These are phyloP conservation scores for Tylopilus sp. DNA, from an alignment of 1,284 basidiomycete species.

Conservation along the genomic window DNA sequence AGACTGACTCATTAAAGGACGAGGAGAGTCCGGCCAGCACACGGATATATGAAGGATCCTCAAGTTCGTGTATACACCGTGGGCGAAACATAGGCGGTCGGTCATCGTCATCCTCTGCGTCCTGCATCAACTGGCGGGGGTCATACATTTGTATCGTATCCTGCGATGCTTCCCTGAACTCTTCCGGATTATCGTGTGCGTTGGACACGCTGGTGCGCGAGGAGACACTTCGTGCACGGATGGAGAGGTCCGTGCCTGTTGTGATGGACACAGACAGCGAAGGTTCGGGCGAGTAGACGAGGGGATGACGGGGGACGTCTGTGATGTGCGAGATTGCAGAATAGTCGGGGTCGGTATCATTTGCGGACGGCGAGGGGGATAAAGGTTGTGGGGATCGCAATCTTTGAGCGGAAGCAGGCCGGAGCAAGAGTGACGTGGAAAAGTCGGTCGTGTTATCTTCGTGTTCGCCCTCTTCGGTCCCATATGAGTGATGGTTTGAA, in stretches of 20 bases:
- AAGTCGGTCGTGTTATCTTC: conserved; percentile 19
- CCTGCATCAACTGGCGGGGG: conserved; percentile 15
- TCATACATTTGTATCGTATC: conserved; percentile 21
- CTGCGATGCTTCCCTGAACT: conserved; percentile 15
- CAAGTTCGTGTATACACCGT: conserved; percentile 51
- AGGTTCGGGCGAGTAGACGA: conserved; percentile 33
- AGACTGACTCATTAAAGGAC: conserved; percentile 7
- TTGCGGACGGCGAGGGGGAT: neutral
- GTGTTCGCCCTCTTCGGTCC: conserved; percentile 11
- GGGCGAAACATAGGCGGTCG: conserved; percentile 23
- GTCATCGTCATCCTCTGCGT: conserved; percentile 22
- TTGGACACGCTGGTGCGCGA: conserved; percentile 36
- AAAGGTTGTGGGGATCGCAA: neutral
- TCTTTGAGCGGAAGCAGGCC: conserved; percentile 13
- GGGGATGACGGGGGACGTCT: conserved; percentile 33
- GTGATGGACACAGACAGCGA: conserved; percentile 39
- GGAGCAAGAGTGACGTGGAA: conserved; percentile 25
- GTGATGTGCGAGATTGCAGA: conserved; percentile 27
- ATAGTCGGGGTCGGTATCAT: neutral
- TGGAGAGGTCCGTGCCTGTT: conserved; percentile 34
- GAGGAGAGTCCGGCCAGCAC: conserved; percentile 14
- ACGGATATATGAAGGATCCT: conserved; percentile 39
- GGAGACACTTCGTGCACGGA: conserved; percentile 29
- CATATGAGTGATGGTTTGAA: conserved; percentile 21
- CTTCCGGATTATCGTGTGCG: conserved; percentile 12